Base-by-base conservation (phyloP, 352 stramenopile genomes). In the Blastocystis sp. region DNA sequence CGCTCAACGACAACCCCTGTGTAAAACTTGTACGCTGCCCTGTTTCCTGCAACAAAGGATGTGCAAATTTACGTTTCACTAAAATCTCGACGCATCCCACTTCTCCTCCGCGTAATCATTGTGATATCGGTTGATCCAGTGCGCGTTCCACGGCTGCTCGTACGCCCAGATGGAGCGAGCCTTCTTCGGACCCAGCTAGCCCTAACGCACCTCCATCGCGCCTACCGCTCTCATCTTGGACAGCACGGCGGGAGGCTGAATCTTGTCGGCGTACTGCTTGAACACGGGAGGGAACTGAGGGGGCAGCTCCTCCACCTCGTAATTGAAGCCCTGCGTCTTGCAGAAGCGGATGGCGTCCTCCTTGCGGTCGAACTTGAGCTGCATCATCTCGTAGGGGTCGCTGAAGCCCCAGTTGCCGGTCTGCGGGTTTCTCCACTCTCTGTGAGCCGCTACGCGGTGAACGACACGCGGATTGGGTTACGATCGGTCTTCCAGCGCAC, bases 11-110 rank as follows among this genome's bases (percentile, higher is more conserved):
- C 28, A 34, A 34, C 28, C 28, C 28, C 28, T 34, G 28, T 34
- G 28, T 34, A 34, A 34, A 34, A 34, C 28, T 34, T 34, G 28
- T 34, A 34, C 28, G 28, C 28, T 34, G 28, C 0, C 28, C 28
- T 34, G 28, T 34, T 34, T 34, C 28, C 28, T 34, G 28, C 28
- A 34, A 34, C 28, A 34, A 34, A 34, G 28, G 28, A 34, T 34
- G 28, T 34, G 28, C 28, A 34, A 34, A 34, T 81, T 34, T 34
- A 65, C 71, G 71, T 81, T 81, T 65, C 48, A 66, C 71, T 81
- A 81, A 81, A 81, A 81, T 81, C 71, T 62, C 40, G 71, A 81
- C 28, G 71, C 71, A 65, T 81, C 71, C 71, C 71, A 81, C 71
- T 81, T 81, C 45, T 81, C 71, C 2, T 64, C 56, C 38, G 48